Percentiles rank a stretch among this genome's conserved stretches.
phyloP scores from a whole-genome alignment of 257 asterid species.

The Plantago major region DNA sequence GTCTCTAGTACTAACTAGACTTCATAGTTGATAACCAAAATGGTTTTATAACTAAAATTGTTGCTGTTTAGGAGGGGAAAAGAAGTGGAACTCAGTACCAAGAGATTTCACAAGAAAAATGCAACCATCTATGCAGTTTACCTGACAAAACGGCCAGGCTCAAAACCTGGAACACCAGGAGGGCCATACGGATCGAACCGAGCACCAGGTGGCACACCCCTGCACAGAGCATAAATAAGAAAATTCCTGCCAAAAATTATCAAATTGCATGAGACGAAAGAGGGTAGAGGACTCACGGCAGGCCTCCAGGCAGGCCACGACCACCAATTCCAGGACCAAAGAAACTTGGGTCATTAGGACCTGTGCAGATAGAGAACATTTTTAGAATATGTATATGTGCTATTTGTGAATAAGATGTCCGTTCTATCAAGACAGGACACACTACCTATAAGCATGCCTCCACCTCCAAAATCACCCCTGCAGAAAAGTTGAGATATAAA shows the following conservation, averaged over 20 bases:
- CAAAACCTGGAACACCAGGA: slow-evolving; percentile 81
- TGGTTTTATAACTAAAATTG: background rate
- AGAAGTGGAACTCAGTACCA: background rate
- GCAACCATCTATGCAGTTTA: slow-evolving; percentile 19
- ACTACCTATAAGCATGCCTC: slow-evolving; percentile 70
- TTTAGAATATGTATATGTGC: background rate
- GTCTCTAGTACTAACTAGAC: too few relatives aligned
- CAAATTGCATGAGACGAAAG: too few relatives aligned
- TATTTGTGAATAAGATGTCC: background rate
- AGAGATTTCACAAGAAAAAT: background rate
- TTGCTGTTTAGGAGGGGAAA: background rate
- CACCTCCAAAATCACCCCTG: slow-evolving; percentile 61
- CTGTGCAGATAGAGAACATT: slow-evolving; percentile 29
- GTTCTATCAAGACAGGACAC: slow-evolving; percentile 19
- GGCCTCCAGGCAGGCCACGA: slow-evolving; percentile 54
- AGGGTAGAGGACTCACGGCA: slow-evolving; percentile 32
- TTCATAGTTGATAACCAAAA: too few relatives aligned
- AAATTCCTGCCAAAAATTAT: background rate
- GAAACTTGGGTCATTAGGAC: slow-evolving; percentile 75
- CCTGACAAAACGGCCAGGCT: slow-evolving; percentile 77
- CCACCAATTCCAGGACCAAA: slow-evolving; percentile 48
- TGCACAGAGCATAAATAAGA: slow-evolving; percentile 19
- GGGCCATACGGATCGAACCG: slow-evolving; percentile 94
- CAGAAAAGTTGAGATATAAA: slow-evolving; percentile 17
- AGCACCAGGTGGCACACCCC: slow-evolving; percentile 87